A percentile compares a stretch with the other conserved stretches of the same genome.
These are phyloP conservation scores for Colletotrichum orbiculare DNA, from an alignment of 2,329 filamentous ascomycete species.

Conservation along the genomic window DNA sequence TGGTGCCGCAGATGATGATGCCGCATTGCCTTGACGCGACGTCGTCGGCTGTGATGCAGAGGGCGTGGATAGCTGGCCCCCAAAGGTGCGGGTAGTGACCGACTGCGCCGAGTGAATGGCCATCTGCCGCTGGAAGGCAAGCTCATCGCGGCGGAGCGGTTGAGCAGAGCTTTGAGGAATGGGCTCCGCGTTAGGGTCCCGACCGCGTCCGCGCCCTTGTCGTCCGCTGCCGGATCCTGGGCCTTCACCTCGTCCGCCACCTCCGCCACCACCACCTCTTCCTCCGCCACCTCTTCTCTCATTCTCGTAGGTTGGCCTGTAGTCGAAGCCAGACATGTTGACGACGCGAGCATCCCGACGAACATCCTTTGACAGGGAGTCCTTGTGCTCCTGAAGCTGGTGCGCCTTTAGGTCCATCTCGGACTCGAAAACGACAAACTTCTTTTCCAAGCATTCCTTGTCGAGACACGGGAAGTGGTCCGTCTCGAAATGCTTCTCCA, in stretches of 20 bases:
- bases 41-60: constrained; percentile 47
- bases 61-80: constrained; percentile 78
- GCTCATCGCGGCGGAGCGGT: constrained; percentile 83
- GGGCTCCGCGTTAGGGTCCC: constrained; percentile 88
- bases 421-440: constrained; percentile 95
- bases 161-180: constrained; percentile 82
- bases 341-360: constrained; percentile 86
- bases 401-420: constrained; percentile 96
- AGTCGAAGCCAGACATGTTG: constrained; percentile 88
- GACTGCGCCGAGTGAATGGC: constrained; percentile 91
- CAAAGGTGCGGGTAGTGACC: constrained; percentile 82
- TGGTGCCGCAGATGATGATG: constrained; percentile 14
- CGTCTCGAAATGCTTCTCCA: constrained; percentile 87
- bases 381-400: constrained; percentile 84
- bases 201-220: constrained; percentile 68
- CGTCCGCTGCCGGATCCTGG: constrained; percentile 46
- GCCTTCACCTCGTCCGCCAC: no score
- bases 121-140: constrained; percentile 92
- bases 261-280: constrained; percentile 52
- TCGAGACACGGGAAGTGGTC: constrained; percentile 91
- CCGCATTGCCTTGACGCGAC: constrained; percentile 34
- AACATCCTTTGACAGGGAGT: constrained; percentile 83
- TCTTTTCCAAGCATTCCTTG: constrained; percentile 91
- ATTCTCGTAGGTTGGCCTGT: constrained; percentile 76
- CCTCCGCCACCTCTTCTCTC: constrained; percentile 62